Conservation (phyloP, 192 early-diverging fungal genomes). For the Podila verticillata region DNA sequence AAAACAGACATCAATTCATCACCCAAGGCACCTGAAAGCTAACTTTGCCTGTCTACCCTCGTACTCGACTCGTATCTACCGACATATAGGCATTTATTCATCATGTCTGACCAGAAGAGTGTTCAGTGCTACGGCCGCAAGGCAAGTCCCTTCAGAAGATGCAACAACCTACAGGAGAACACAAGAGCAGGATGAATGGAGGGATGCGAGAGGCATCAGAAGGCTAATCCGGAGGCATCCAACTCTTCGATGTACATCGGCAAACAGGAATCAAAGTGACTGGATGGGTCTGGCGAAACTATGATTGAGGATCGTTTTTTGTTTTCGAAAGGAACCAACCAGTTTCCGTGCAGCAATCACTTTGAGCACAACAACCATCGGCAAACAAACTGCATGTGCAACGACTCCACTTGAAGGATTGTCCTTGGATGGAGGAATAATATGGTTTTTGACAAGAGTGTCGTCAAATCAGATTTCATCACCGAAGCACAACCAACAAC, state of each 20-base stretch:
- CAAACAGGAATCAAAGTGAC: background rate
- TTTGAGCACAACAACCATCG: too few relatives aligned
- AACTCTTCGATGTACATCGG: background rate
- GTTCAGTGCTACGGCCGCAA: constrained; percentile 57
- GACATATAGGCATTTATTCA: constrained; percentile 50
- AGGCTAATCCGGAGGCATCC: background rate
- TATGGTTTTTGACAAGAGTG: too few relatives aligned
- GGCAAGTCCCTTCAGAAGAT: constrained; percentile 31
- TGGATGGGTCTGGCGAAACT: background rate
- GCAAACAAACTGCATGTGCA: too few relatives aligned
- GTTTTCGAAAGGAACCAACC: background rate
- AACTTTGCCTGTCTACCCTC: background rate
- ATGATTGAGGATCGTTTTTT: background rate
- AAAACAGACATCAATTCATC: background rate
- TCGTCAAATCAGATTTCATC: too few relatives aligned
- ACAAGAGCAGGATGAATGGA: background rate
- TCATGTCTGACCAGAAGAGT: constrained; percentile 56
- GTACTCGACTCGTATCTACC: background rate
- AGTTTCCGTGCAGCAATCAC: background rate
- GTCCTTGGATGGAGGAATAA: too few relatives aligned
- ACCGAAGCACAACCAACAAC: too few relatives aligned
- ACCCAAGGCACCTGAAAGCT: background rate
- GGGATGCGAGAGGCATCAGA: background rate
- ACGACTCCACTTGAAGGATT: too few relatives aligned
- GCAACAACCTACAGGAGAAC: background rate